phyloP scores from a whole-genome alignment of 1,139 yeast species.

The Saccharomyces hybrid region DNA sequence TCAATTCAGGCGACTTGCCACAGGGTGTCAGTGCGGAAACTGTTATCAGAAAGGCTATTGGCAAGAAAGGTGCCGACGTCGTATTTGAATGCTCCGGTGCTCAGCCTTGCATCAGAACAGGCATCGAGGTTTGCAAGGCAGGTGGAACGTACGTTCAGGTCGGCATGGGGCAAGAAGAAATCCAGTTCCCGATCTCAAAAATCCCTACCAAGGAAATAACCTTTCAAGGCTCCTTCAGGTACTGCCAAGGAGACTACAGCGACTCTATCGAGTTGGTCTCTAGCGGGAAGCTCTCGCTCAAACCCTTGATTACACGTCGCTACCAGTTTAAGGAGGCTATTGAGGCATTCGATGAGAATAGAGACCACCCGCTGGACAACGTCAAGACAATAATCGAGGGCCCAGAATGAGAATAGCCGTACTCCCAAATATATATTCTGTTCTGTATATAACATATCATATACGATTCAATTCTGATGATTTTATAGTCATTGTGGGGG shows the following conservation, averaged over 20 bases:
- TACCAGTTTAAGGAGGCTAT: constrained; percentile 68
- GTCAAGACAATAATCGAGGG: constrained; percentile 60
- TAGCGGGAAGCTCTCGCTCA: constrained; percentile 54
- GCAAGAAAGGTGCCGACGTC: constrained; percentile 40
- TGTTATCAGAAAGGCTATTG: background rate
- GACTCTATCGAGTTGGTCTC: constrained; percentile 63
- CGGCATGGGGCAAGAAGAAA: constrained; percentile 62
- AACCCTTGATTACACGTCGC: constrained; percentile 67
- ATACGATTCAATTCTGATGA: background rate
- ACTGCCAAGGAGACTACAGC: constrained; percentile 70
- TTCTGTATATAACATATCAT: too few species aligned
- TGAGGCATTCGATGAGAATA: constrained; percentile 70
- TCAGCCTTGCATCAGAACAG: constrained; percentile 58
- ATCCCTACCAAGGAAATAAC: constrained; percentile 23
- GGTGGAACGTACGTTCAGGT: constrained; percentile 70
- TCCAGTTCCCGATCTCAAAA: constrained; percentile 67
- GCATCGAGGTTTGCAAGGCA: constrained; percentile 47
- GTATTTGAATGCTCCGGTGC: constrained; percentile 72
- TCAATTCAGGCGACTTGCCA: too few species aligned
- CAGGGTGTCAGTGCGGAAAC: background rate
- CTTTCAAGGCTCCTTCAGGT: constrained; percentile 51
- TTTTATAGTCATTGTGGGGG: constrained; percentile 8
- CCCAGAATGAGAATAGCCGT: constrained; percentile 25
- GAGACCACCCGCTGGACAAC: constrained; percentile 41
- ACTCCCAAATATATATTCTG: too few species aligned